These are phyloP conservation scores for Penicillium sp. DNA, from an alignment of 2,329 filamentous ascomycete species.

Conservation along the genomic window DNA sequence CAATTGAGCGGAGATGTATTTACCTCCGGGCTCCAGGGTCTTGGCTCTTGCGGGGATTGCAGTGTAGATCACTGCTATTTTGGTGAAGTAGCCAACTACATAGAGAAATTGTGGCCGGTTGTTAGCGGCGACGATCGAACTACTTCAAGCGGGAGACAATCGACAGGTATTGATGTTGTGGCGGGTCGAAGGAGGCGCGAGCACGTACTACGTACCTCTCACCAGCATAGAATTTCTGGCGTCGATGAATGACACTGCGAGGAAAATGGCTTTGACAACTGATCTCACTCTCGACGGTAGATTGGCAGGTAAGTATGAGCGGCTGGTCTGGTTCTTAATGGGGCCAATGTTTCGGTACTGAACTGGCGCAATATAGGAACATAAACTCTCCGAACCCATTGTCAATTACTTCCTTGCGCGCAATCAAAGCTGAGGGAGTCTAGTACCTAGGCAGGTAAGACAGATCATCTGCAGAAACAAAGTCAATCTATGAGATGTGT, in stretches of 20 bases:
- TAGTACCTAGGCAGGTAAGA: background rate
- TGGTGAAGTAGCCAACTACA: background rate
- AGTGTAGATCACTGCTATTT: background rate
- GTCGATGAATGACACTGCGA: no score
- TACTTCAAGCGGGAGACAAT: slow-evolving; percentile 1
- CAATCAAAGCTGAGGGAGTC: background rate
- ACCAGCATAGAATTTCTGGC: background rate
- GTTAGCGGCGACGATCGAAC: slow-evolving; percentile 7
- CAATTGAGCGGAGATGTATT: background rate
- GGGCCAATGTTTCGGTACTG: no score
- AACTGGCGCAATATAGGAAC: no score
- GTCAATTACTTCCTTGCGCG: background rate
- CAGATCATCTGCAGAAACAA: background rate
- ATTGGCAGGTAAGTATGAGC: no score
- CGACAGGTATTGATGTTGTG: background rate
- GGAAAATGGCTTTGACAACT: no score
- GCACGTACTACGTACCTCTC: background rate
- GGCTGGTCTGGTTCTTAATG: no score
- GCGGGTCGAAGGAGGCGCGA: slow-evolving; percentile 1
- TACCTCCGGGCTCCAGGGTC: background rate
- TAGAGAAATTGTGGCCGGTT: background rate
- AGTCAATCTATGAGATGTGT: background rate
- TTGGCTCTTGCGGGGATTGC: no score
- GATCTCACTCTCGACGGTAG: no score
- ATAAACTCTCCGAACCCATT: no score